Base-by-base conservation (phyloP, 1,284 basidiomycete genomes). In the Leccinum pachyderme region DNA sequence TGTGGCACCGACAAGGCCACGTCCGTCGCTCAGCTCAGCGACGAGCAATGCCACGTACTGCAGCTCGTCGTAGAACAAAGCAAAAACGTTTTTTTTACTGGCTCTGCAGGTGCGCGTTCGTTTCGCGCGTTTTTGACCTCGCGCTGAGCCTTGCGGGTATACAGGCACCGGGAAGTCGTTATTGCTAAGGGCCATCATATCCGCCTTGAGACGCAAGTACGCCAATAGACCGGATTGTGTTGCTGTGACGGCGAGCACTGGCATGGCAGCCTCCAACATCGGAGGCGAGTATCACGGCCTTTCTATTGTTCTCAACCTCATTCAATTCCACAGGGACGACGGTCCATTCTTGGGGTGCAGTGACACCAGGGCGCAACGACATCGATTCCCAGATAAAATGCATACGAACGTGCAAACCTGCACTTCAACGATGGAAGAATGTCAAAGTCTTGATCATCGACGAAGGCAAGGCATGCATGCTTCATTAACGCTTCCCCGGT, bases 151-250 rank as follows among this genome's bases (percentile, higher is more conserved):
- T 12, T 5, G 5, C 18, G 18, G 18, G 56, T 3, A 52, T 59
- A 60, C 56, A 88, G 88, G 88, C 56, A 91, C 89, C 3, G 90
- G 90, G 43, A 93, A 93, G 71, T 92, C 90, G 0, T 82, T 92
- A 11, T 75, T 92, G 0, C 75, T 93, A 5, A 80, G 87, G 5
- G 85, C 87, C 53, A 89, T 92, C 59, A 91, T 93, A 71, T 72
- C 75, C 7, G 72, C 77, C 0, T 72, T 93, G 33, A 70, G 84
- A n/a, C 82, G 85, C 63, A 89, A 91, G 65, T 86, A 91, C 63
- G 67, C 65, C 70, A 73, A 62, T 51, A 59, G 32, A 44, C 77
- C 77, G 0, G 87, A 91, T 56, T 81, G 81, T 1, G 80, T 93
- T 4, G 87, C 87, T 0, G 78, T 93, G 46, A 92, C 90, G 0